These are phyloP conservation scores for Prinsepia uniflora DNA, from an alignment of 306 rosid genomes.

Conservation along the genomic window DNA sequence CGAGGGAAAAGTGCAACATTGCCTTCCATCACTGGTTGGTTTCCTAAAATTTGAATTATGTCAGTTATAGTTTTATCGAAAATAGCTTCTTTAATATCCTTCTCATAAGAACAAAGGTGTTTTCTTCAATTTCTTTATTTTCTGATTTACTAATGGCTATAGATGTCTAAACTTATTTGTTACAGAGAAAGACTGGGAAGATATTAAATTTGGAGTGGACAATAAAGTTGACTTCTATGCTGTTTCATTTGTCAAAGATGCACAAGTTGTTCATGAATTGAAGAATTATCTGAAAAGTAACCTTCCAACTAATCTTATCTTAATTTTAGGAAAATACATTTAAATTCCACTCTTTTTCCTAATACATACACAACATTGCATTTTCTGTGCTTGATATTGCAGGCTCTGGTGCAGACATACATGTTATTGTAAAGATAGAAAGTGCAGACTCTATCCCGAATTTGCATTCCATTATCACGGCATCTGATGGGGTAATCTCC, in stretches of 20 bases:
- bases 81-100: neutral
- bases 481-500: conserved; percentile 56
- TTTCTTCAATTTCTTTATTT: neutral
- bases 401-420: conserved; percentile 85
- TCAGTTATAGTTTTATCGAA: neutral
- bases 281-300: conserved; percentile 85
- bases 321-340: neutral
- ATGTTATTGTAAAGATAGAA: conserved; percentile 89
- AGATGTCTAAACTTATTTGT: conserved; percentile 26
- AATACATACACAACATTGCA: conserved; percentile 7
- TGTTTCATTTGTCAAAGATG: conserved; percentile 98
- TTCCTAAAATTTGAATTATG: conserved; percentile 12
- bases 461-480: conserved; percentile 84
- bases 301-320: neutral
- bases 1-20: conserved; percentile 98
- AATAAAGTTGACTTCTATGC: conserved; percentile 97
- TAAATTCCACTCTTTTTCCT: conserved; percentile 8
- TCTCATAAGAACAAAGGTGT: neutral
- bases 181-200: conserved; percentile 99
- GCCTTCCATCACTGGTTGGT: conserved; percentile 93
- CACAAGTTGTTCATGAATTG: conserved; percentile 87
- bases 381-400: conserved; percentile 30
- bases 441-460: conserved; percentile 96
- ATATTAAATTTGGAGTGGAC: conserved; percentile 96
- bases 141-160: conserved; percentile 6